Base-by-base conservation (phyloP, 805 yeast genomes). In the Nakazawaea pomicola region DNA sequence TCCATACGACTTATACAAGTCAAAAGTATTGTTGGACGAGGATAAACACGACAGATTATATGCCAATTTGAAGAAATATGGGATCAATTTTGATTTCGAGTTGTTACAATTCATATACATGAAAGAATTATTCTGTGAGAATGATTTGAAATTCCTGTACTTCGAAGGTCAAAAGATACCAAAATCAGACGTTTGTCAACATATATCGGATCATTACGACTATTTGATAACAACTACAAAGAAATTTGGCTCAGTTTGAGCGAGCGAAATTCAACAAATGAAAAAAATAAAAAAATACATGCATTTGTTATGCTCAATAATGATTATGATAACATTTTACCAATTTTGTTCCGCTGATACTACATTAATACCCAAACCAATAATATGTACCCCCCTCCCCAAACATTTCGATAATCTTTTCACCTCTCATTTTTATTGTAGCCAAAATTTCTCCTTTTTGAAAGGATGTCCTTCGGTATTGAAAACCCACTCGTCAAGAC, bases 381-480 rank as follows among this genome's bases (percentile, higher is more conserved):
- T n/a, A n/a, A n/a, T n/a, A n/a, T n/a, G n/a, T n/a, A n/a, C n/a
- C n/a, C n/a, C n/a, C n/a, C n/a, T n/a, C n/a, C n/a, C n/a, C n/a
- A n/a, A n/a, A n/a, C n/a, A n/a, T n/a, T n/a, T n/a, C n/a, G n/a
- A n/a, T n/a, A n/a, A n/a, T n/a, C n/a, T n/a, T n/a, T n/a, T n/a
- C n/a, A n/a, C n/a, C n/a, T n/a, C n/a, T n/a, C n/a, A n/a, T n/a
- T n/a, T 14, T 18, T 14, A 31, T 31, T 6, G 21, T 31, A 39
- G 33, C 43, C 43, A 39, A 19, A 14, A 41, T 24, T 41, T 36
- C 23, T 41, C 34, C 33, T 36, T 57, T 40, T 51, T 60, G 44
- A 80, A 61, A 2, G 83, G 76, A 55, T 80, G 87, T 0, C 84
- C 86, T 46, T 78, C 80, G 2, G 81, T 72, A 39, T 80, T 79